Percentiles rank a stretch among this genome's conserved stretches.
Conservation (phyloP, 495 filamentous ascomycete species). For the Monascus purpureus region DNA sequence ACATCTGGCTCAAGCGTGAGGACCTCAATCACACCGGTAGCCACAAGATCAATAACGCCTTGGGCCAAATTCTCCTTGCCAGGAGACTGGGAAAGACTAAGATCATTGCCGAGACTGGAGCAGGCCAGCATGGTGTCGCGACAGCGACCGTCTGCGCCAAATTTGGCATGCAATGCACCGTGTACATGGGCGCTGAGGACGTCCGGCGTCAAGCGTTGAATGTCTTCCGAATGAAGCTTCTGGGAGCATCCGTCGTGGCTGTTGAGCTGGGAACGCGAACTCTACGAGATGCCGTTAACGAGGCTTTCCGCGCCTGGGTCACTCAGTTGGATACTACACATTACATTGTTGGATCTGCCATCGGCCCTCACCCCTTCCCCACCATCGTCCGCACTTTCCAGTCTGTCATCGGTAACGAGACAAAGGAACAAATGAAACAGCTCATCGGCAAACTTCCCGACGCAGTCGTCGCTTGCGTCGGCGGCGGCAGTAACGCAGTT, state of each 20-base stretch:
- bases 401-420: constrained; percentile 83
- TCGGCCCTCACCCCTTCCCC: constrained; percentile 90
- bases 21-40: constrained; percentile 77
- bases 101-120: constrained; percentile 92
- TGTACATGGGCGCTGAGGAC: constrained; percentile 95
- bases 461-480: constrained; percentile 91
- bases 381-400: constrained; percentile 95
- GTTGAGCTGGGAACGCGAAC: constrained; percentile 78
- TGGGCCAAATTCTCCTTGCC: constrained; percentile 80
- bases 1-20: constrained; percentile 91
- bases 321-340: constrained; percentile 77
- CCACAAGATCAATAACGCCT: constrained; percentile 96
- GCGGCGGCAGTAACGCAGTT: constrained; percentile 79
- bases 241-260: constrained; percentile 75
- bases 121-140: constrained; percentile 93
- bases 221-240: constrained; percentile 92
- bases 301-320: constrained; percentile 81
- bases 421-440: constrained; percentile 72
- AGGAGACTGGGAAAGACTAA: constrained; percentile 72
- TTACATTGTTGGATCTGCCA: constrained; percentile 92
- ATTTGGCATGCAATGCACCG: constrained; percentile 89
- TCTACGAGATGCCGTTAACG: constrained; percentile 90
- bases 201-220: constrained; percentile 87
- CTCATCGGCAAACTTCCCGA: constrained; percentile 80
- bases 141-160: constrained; percentile 93